Conservation (phyloP, 2,329 filamentous ascomycete genomes). For the Sphaerulina vaccinii region DNA sequence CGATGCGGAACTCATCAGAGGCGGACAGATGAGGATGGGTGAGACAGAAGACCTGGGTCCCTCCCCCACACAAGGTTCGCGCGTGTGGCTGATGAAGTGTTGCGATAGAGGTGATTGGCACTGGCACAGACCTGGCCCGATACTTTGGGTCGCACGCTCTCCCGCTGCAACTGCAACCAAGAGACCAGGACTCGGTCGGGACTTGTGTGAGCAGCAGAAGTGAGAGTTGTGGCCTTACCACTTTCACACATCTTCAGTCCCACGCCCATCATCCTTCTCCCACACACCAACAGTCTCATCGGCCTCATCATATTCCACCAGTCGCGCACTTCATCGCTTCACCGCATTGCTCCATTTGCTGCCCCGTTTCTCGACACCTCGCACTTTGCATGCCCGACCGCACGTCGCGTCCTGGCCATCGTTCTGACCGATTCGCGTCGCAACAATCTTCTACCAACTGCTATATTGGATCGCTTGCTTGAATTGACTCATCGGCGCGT, state of each 20-base stretch:
- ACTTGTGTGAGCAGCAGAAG: background rate
- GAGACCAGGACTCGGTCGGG: background rate
- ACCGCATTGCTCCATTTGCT: background rate
- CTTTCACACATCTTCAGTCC: background rate
- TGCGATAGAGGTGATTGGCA: background rate
- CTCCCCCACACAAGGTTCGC: background rate
- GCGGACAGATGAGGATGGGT: background rate
- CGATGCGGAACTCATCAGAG: too few species aligned
- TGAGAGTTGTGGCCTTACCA: background rate
- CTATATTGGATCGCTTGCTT: background rate
- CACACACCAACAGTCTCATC: background rate
- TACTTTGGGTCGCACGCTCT: background rate
- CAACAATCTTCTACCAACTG: background rate
- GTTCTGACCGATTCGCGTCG: background rate
- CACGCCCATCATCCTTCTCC: background rate
- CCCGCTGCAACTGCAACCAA: background rate
- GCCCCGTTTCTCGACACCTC: constrained; percentile 7
- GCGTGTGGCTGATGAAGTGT: background rate
- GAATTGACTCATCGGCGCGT: background rate
- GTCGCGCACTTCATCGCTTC: constrained; percentile 9
- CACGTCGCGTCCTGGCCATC: constrained; percentile 4
- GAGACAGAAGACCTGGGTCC: background rate
- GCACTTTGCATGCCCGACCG: background rate
- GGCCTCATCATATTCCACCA: background rate
- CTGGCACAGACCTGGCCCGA: background rate